Percentiles rank a stretch among this genome's conserved stretches.
Conservation (phyloP, 1,139 yeast species). For the Blastobotrys malaysiensis region DNA sequence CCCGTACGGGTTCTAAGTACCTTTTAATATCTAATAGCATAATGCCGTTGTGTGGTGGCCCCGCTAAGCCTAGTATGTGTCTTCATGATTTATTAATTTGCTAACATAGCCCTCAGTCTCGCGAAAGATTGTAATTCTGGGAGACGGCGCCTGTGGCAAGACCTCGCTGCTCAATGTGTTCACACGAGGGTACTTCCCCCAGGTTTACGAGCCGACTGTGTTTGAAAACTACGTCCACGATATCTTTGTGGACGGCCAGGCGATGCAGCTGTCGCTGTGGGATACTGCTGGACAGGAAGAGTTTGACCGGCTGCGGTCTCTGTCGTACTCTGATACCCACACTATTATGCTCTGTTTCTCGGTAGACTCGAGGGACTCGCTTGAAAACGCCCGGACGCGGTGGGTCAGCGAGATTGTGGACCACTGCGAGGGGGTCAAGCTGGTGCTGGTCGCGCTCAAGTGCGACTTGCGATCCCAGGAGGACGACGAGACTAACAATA, state of each 20-base stretch:
- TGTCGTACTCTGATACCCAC: slow-evolving; percentile 91
- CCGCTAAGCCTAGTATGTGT: slow-evolving; percentile 47
- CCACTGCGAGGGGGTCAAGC: slow-evolving; percentile 93
- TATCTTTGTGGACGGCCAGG: slow-evolving; percentile 90
- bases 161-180: slow-evolving; percentile 91
- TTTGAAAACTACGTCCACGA: slow-evolving; percentile 97
- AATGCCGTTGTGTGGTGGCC: slow-evolving; percentile 69
- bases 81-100: background rate
- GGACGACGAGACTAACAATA: slow-evolving; percentile 29
- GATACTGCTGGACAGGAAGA: slow-evolving; percentile 99
- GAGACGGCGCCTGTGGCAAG: slow-evolving; percentile 96
- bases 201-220: slow-evolving; percentile 96
- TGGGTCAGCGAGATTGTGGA: slow-evolving; percentile 98
- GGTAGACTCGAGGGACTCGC: slow-evolving; percentile 88
- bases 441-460: slow-evolving; percentile 88
- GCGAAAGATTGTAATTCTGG: slow-evolving; percentile 90
- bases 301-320: slow-evolving; percentile 83
- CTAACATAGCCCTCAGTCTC: slow-evolving; percentile 42
- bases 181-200: slow-evolving; percentile 96
- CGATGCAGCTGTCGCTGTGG: slow-evolving; percentile 90
- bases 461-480: slow-evolving; percentile 76
- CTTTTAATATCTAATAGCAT: slow-evolving; percentile 6
- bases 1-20: too few species aligned
- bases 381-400: slow-evolving; percentile 88
- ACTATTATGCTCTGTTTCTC: slow-evolving; percentile 95